Conservation (phyloP, 768 basidiomycete genomes). For the Cantharellus anzutake region DNA sequence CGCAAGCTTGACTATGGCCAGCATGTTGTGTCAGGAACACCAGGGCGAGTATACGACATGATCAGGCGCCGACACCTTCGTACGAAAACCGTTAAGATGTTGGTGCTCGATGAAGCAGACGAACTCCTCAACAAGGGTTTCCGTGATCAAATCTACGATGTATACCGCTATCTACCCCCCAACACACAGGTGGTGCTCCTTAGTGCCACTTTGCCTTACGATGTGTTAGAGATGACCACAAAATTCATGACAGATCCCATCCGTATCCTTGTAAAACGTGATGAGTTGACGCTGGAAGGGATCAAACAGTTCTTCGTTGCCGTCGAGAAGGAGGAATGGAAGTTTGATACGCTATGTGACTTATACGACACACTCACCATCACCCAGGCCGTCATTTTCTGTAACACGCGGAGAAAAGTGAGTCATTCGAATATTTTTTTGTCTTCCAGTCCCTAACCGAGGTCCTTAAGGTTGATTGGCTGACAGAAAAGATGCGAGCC, state of each 20-base stretch:
- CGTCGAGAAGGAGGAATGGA: conserved; percentile 34
- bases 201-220: conserved; percentile 28
- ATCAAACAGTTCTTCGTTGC: conserved; percentile 25
- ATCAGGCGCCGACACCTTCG: conserved; percentile 26
- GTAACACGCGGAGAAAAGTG: conserved; percentile 28
- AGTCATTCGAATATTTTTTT: background rate
- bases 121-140: conserved; percentile 29
- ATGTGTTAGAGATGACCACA: conserved; percentile 29
- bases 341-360: conserved; percentile 29
- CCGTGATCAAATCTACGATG: conserved; percentile 32
- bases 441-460: no score
- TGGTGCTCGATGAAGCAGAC: conserved; percentile 24
- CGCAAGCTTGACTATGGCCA: conserved; percentile 27
- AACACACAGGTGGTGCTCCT: conserved; percentile 30
- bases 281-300: conserved; percentile 28
- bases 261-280: conserved; percentile 30
- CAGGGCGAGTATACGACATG: conserved; percentile 31
- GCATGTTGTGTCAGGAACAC: conserved; percentile 29
- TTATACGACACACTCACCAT: conserved; percentile 30
- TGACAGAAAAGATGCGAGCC: conserved; percentile 27
- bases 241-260: conserved; percentile 33
- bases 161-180: conserved; percentile 28
- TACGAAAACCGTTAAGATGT: conserved; percentile 29
- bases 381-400: conserved; percentile 33
- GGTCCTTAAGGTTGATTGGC: conserved; percentile 21